These are phyloP conservation scores for Microsporum audouinii DNA, from an alignment of 2,329 filamentous ascomycete species.

Conservation along the genomic window DNA sequence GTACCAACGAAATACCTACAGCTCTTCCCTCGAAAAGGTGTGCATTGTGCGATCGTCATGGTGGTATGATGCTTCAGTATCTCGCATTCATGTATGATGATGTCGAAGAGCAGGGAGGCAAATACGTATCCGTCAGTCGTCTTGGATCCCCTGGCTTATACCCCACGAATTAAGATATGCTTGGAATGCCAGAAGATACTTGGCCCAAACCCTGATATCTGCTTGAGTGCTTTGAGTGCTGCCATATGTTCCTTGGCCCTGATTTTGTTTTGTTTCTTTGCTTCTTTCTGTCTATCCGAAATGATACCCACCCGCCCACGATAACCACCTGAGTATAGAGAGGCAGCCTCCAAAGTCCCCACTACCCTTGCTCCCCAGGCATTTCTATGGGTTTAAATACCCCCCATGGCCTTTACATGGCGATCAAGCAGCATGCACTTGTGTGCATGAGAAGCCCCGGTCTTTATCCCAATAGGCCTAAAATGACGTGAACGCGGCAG, in stretches of 20 bases:
- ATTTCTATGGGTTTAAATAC: background rate
- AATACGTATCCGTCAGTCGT: background rate
- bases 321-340: background rate
- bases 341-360: background rate
- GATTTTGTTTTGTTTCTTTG: background rate
- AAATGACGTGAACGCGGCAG: background rate
- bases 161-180: background rate
- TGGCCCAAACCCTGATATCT: background rate
- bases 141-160: background rate
- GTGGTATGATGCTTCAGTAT: background rate
- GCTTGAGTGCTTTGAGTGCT: background rate
- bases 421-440: background rate
- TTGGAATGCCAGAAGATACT: background rate
- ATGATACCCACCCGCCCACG: background rate
- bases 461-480: background rate
- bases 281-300: background rate
- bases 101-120: background rate
- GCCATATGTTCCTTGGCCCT: conserved; percentile 2
- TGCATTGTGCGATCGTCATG: background rate
- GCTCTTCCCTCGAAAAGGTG: background rate
- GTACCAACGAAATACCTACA: background rate
- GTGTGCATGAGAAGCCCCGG: background rate
- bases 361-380: background rate
- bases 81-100: background rate
- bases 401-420: background rate